Base-by-base conservation (phyloP, 2,329 filamentous ascomycete genomes). In the Cladophialophora bantiana region DNA sequence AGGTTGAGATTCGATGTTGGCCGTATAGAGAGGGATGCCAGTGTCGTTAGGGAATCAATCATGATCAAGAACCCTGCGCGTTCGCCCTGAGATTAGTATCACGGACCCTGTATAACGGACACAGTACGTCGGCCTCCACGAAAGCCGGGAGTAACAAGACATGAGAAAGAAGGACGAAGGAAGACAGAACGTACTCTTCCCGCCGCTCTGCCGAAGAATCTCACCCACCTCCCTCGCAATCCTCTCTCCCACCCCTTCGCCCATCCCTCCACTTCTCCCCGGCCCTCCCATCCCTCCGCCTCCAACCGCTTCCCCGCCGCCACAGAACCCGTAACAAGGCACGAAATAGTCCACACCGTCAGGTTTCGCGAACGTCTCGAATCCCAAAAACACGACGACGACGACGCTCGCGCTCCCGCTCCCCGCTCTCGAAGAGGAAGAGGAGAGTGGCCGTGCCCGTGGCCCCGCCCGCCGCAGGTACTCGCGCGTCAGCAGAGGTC, bases 381-480 rank as follows among this genome's bases (percentile, higher is more conserved):
- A 94, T 1, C 92, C 90, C 48, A 97, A 82, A 74, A 92, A 90
- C 4, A 74, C 59, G 10, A 50, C 45, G 4, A 50, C 45, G 4
- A 50, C 45, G 45, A 7, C 45, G 5, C 18, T 12, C 7, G 7
- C 40, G 38, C 38, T 13, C 1, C 4, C 42, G n/a, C 66, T 69
- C 40, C 50, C 65, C 3, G 48, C 64, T 32, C 70, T 71, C n/a
- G 68, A 70, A 3, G 26, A 26, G 26, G 26, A 26, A 26, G 26
- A 26, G 26, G 26, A 26, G 26, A 26, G 2, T 26, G 3, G 26
- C 26, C 26, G 26, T 26, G 26, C 26, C 26, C 26, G 26, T 5
- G 70, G 50, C 59, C 90, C 91, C 62, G 91, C 92, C 73, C 94
- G 86, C 55, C 84, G 82, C 62, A 91, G 86, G 78, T 94, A 92